Evolutionary conservation across 1,139 yeast genomes (phyloP).

Genomic region (Taphrina betulina): DNA sequence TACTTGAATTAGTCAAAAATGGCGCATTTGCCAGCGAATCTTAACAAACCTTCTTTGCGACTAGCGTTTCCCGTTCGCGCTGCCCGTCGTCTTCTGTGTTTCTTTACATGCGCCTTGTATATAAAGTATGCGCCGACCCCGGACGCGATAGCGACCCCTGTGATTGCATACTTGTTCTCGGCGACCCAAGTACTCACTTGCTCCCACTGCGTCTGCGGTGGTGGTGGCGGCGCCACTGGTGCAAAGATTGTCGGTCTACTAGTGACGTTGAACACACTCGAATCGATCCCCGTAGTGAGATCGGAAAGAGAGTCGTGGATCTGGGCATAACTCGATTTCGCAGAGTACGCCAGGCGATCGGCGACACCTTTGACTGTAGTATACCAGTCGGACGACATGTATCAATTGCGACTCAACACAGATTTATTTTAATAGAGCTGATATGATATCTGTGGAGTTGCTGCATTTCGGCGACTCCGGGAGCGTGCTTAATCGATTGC

Average conservation of each 20-base stretch:
- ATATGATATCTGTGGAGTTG: no score
- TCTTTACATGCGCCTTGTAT: constrained; percentile 5
- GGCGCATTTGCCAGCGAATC: neutral
- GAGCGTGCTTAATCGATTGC: no score
- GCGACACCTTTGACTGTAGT: constrained; percentile 7
- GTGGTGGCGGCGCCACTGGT: constrained; percentile 4
- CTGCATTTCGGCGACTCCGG: no score
- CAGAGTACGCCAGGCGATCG: neutral
- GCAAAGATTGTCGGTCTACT: neutral
- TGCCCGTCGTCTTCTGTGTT: constrained; percentile 20
- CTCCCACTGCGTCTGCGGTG: constrained; percentile 17
- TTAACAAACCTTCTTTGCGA: constrained; percentile 16
- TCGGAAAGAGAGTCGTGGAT: constrained; percentile 15
- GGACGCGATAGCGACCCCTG: constrained; percentile 4
- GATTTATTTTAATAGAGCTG: no score
- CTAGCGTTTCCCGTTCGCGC: constrained; percentile 26
- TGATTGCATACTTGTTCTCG: constrained; percentile 13
- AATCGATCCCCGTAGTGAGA: neutral
- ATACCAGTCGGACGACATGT: constrained; percentile 30
- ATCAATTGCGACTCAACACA: no score
- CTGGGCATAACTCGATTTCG: neutral
- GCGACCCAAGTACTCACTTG: neutral
- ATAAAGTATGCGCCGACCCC: constrained; percentile 18
- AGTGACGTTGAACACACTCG: neutral
- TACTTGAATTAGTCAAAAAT: neutral